Evolutionary conservation across 768 basidiomycete genomes (phyloP), one percentile per base, ranked within the genome.

Genomic region (Glaciozyma martinii): DNA sequence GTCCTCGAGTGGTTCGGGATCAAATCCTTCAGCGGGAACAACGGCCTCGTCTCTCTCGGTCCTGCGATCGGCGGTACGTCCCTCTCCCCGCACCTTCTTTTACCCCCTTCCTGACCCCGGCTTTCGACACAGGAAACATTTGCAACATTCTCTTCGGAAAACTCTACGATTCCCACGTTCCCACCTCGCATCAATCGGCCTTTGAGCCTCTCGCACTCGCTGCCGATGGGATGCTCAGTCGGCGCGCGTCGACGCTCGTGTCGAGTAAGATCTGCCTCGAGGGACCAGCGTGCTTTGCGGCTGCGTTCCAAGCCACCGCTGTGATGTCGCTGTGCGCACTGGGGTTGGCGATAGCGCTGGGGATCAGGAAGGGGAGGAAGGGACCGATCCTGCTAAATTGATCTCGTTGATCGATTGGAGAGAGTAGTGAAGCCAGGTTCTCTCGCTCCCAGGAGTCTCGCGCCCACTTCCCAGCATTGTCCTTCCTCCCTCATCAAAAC

Each of bases 1-100:
- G 44, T 56, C 10, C 60, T 71, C 56, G 69, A 67, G 30, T 62
- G 66, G 9, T 59, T 67, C 53, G 70, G 69, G 6, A 44, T 67
- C 1, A 0, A 1, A 3, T 42, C 30, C 15, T 67, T 59, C n/a
- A 43, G 62, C 30, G n/a, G 29, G 10, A 67, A 67, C 56, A 62
- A 58, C 30, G 65, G 65, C 1, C 53, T 37, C 16, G 27, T 70
- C 6, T 58, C 53, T 0, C 27, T 67, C 9, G n/a, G 29, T 0
- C 69, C 69, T 0, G 47, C 60, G 0, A n/a, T 66, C 4, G 66
- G 66, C 8, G 68, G 69, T 12, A 43, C 58, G 7, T 16, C 43
- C 43, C 27, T 25, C 5, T 25, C 33, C 54, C 15, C 30, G 2
- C 21, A 23, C 19, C 33, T 13, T 4, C 21, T 16, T 1, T 3